Base-by-base conservation (phyloP, 176 grass and related monocot genomes). In the Eleusine coracana region DNA sequence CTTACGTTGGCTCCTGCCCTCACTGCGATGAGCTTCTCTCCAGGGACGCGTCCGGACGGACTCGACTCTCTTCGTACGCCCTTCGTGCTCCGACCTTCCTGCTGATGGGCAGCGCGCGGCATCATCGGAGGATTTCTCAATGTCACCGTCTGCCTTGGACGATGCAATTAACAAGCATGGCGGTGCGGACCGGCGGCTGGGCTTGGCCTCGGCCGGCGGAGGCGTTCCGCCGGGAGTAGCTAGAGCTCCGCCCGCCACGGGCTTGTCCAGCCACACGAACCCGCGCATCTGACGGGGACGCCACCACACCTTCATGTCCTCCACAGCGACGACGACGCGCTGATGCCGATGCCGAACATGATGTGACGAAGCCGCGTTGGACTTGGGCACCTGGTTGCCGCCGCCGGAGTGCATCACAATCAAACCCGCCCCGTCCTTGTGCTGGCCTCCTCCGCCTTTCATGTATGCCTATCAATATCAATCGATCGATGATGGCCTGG, bases 251-350 rank as follows among this genome's bases (percentile, higher is more conserved):
- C 68, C 95, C 48, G 67, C 68, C 75, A 98, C 95, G 0, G 90
- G 95, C 82, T 77, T 82, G 87, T 98, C 96, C 70, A 98, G 86
- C 96, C 96, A 98, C 28, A 98, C 96, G 73, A 91, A 90, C 27
- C 96, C 96, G 2, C 91, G 96, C 96, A 95, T 98, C 82, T 80
- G 77, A 21, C 92, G 89, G 1, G 92, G 91, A 7, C 91, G 86
- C 89, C 91, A 98, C 96, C 96, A 98, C 0, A 95, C 52, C 68
- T 92, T 95, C 86, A 95, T 95, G 79, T 98, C 66, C 90, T 80
- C 96, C 96, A 98, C 48, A 95, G 66, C 41, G 85, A 83, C 27
- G 92, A 70, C 48, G 92, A 98, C 28, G 96, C 96, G 4, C 90
- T n/a, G n/a, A n/a, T n/a, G 31, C 31, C 92, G 54, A 98, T 98